phyloP scores from a whole-genome alignment of 2,329 filamentous ascomycete genomes.

The Alternaria sp. region DNA sequence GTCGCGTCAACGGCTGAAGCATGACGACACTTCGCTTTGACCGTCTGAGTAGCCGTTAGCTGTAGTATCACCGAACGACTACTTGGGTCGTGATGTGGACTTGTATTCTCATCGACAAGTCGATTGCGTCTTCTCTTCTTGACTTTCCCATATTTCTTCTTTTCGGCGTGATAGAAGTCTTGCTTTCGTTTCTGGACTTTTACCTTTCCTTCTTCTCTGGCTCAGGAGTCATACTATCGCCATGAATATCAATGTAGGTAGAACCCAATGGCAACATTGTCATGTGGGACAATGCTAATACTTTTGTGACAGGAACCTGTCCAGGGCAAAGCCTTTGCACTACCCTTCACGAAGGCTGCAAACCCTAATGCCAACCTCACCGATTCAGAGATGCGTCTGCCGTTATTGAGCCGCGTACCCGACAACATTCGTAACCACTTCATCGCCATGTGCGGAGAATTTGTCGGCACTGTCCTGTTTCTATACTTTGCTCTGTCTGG shows the following conservation, averaged over 20 bases:
- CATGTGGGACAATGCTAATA: not conserved
- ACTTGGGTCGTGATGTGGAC: not conserved
- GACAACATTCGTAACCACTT: slow-evolving; percentile 22
- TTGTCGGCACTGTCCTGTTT: slow-evolving; percentile 50
- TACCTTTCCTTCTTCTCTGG: not conserved
- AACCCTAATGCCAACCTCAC: slow-evolving; percentile 13
- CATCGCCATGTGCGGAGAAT: slow-evolving; percentile 42
- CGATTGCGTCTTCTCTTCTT: rapidly evolving
- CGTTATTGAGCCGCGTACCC: slow-evolving; percentile 12
- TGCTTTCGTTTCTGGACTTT: not conserved
- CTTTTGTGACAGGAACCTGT: slow-evolving; percentile 7
- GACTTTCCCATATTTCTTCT: not conserved
- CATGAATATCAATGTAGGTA: slow-evolving; percentile 2
- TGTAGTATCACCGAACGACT: not conserved
- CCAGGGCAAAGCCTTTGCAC: slow-evolving; percentile 19
- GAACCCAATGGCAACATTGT: not conserved
- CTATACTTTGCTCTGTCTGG: slow-evolving; percentile 50
- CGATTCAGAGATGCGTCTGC: slow-evolving; percentile 18
- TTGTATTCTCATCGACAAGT: not conserved
- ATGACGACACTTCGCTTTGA: not conserved
- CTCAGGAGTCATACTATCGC: not conserved
- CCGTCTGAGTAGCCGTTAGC: not conserved
- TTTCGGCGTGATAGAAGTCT: not conserved
- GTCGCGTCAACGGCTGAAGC: slow-evolving; percentile 1
- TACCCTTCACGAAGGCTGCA: slow-evolving; percentile 22